A percentile compares a stretch with the other conserved stretches of the same genome.
phyloP scores from a whole-genome alignment of 2,329 filamentous ascomycete genomes.

The Fusarium globosum region DNA sequence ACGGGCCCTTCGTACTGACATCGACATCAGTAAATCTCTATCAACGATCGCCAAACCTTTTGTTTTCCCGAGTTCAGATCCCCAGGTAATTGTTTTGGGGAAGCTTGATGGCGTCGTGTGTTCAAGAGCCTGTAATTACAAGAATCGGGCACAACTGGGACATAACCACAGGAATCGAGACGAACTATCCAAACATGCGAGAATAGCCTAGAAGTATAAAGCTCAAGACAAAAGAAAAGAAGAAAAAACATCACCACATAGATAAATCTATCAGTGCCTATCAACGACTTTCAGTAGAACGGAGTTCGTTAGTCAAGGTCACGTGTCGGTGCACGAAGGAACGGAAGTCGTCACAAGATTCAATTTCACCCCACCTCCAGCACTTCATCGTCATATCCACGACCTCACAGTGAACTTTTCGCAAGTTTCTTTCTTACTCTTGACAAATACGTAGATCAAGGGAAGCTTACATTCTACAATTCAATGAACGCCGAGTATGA shows the following conservation, averaged over 20 bases:
- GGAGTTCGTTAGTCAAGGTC: neutral
- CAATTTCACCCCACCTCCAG: slow-evolving; percentile 5
- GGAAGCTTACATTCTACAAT: neutral
- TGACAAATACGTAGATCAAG: neutral
- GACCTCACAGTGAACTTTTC: neutral
- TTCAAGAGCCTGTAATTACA: neutral
- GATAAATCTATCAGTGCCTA: neutral
- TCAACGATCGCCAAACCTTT: neutral
- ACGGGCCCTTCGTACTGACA: neutral
- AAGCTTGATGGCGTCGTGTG: neutral
- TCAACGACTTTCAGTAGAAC: neutral
- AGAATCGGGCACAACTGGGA: neutral
- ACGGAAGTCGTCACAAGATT: slow-evolving; percentile 12
- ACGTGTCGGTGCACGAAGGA: slow-evolving; percentile 13
- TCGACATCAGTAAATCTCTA: neutral
- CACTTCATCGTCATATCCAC: slow-evolving; percentile 3
- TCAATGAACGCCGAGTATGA: neutral
- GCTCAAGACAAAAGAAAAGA: neutral
- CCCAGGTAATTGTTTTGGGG: neutral
- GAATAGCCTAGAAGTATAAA: neutral
- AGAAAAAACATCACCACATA: neutral
- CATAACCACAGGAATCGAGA: neutral
- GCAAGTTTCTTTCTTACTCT: neutral
- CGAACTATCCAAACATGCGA: neutral
- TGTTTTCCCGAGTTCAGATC: neutral